phyloP scores from a whole-genome alignment of 2,329 filamentous ascomycete species.

The Metarhizium robertsii region DNA sequence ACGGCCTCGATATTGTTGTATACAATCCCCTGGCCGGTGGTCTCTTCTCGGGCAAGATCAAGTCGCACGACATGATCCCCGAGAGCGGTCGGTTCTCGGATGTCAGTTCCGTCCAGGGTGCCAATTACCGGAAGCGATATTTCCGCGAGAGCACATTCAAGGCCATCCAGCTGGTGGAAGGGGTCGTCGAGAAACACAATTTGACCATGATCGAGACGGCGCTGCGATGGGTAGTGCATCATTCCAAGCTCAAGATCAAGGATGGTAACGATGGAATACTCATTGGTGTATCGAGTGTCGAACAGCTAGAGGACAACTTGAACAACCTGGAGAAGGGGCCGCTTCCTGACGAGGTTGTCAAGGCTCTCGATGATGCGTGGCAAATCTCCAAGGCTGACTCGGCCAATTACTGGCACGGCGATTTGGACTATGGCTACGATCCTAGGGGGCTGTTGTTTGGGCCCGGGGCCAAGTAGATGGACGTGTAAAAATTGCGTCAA shows the following conservation, averaged over 20 bases:
- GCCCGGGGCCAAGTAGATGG: slow-evolving; percentile 27
- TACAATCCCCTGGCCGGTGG: slow-evolving; percentile 80
- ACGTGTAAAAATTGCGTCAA: background rate
- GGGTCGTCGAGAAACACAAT: slow-evolving; percentile 56
- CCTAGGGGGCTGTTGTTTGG: slow-evolving; percentile 51
- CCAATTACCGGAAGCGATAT: slow-evolving; percentile 57
- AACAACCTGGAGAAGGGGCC: slow-evolving; percentile 57
- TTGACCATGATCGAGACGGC: slow-evolving; percentile 65
- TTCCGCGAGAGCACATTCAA: slow-evolving; percentile 57
- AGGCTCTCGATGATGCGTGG: slow-evolving; percentile 73
- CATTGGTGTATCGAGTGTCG: slow-evolving; percentile 47
- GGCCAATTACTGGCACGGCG: slow-evolving; percentile 45
- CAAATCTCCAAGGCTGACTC: slow-evolving; percentile 51
- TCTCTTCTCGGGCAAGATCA: slow-evolving; percentile 72
- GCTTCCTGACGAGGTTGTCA: slow-evolving; percentile 65
- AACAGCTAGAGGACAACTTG: slow-evolving; percentile 50
- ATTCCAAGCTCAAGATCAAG: slow-evolving; percentile 48
- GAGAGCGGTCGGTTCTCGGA: slow-evolving; percentile 63
- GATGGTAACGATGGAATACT: slow-evolving; percentile 50
- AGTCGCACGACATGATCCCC: slow-evolving; percentile 52
- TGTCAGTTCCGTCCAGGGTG: slow-evolving; percentile 37
- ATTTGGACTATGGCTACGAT: slow-evolving; percentile 59
- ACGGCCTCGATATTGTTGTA: slow-evolving; percentile 68
- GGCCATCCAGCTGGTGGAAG: slow-evolving; percentile 59
- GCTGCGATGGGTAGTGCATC: slow-evolving; percentile 64